These are phyloP conservation scores for Zasmidium angulare DNA, from an alignment of 2,329 filamentous ascomycete genomes.

Conservation along the genomic window DNA sequence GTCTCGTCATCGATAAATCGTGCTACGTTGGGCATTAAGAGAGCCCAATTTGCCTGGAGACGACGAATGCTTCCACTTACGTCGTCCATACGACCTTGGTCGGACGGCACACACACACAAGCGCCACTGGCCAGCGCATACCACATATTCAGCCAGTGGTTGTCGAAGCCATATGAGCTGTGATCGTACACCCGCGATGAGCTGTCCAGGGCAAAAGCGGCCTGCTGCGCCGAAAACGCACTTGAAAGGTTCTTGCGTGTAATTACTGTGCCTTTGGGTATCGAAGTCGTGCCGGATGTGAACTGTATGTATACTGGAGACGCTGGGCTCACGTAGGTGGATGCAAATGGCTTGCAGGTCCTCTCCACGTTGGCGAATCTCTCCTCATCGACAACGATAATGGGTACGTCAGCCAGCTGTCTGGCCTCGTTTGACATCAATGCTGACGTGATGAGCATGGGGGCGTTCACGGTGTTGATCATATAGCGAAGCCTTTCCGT, in stretches of 20 bases:
- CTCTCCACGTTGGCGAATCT: not conserved
- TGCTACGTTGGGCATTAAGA: constrained; percentile 49
- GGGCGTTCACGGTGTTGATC: constrained; percentile 13
- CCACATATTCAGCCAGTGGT: not conserved
- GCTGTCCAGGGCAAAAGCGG: not conserved
- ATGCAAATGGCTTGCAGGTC: not conserved
- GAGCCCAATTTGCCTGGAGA: constrained; percentile 28
- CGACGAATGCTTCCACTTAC: constrained; percentile 42
- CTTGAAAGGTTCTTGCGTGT: not conserved
- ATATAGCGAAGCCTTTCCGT: constrained; percentile 28
- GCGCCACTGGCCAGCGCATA: constrained; percentile 10
- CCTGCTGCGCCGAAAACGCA: not conserved
- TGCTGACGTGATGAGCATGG: not conserved
- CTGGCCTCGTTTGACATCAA: not conserved
- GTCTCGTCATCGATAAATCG: constrained; percentile 42
- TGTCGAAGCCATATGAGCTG: constrained; percentile 19
- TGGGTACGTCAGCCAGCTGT: not conserved
- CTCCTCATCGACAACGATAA: not conserved
- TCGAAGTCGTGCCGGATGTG: not conserved
- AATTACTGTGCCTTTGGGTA: not conserved
- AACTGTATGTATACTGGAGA: not conserved
- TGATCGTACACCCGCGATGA: constrained; percentile 16
- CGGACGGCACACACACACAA: constrained; percentile 12
- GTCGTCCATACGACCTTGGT: constrained; percentile 53
- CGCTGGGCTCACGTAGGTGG: not conserved